These are phyloP conservation scores for Chrysoporthe puriensis DNA, from an alignment of 2,329 filamentous ascomycete species.

Conservation along the genomic window DNA sequence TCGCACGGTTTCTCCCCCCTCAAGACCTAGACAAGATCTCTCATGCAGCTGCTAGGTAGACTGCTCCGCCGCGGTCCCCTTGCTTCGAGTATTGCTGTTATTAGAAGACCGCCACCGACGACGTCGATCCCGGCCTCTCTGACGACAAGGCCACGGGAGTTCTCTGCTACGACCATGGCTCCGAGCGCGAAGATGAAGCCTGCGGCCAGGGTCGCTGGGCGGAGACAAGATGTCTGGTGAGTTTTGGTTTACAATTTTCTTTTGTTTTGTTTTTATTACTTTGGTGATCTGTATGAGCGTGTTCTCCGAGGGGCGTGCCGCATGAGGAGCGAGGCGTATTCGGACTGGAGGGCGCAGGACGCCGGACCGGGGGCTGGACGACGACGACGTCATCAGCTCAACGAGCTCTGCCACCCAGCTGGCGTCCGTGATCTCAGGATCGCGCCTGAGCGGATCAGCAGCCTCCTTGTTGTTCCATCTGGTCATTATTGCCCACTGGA, in stretches of 20 bases:
- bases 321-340: background rate
- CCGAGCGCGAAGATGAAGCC: constrained; percentile 43
- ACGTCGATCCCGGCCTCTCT: background rate
- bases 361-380: too few relatives aligned
- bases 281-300: background rate
- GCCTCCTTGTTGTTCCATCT: too few relatives aligned
- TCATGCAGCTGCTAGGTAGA: constrained; percentile 23
- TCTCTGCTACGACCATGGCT: constrained; percentile 36
- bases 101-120: constrained; percentile 6
- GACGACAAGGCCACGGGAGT: constrained; percentile 22
- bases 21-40: background rate
- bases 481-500: too few relatives aligned
- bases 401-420: too few relatives aligned
- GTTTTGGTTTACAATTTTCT: constrained; percentile 20
- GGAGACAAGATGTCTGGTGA: constrained; percentile 47
- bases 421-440: too few relatives aligned
- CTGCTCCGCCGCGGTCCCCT: constrained; percentile 11
- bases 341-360: too few relatives aligned
- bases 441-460: too few relatives aligned
- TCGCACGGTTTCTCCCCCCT: background rate
- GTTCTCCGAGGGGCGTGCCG: background rate
- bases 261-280: background rate
- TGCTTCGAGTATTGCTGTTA: constrained; percentile 14
- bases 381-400: too few relatives aligned
- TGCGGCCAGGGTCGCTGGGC: constrained; percentile 44